phyloP scores from a whole-genome alignment of 257 asterid genomes.

The Solanum clarkiae region DNA sequence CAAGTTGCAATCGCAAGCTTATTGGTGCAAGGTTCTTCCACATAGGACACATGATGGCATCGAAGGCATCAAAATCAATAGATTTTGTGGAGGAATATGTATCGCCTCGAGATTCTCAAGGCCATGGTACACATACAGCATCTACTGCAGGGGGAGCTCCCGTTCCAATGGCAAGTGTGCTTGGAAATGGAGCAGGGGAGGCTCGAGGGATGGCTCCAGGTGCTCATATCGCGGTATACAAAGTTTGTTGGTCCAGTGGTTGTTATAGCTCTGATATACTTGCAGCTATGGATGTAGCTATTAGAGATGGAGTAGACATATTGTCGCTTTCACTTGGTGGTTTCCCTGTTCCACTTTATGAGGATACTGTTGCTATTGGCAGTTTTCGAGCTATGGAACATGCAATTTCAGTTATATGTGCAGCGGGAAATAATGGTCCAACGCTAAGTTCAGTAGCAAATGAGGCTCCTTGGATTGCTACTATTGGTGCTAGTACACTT shows the following conservation, averaged over 20 bases:
- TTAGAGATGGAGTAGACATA: slow-evolving; percentile 6
- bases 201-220: slow-evolving; percentile 7
- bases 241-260: slow-evolving; percentile 4
- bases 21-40: slow-evolving; percentile 80
- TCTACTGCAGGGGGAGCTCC: slow-evolving; percentile 42
- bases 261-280: slow-evolving; percentile 2
- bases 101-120: slow-evolving; percentile 44
- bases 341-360: neutral
- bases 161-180: neutral
- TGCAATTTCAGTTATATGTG: neutral
- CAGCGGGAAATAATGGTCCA: slow-evolving; percentile 7
- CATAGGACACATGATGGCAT: slow-evolving; percentile 67
- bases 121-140: slow-evolving; percentile 65
- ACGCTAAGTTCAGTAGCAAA: neutral
- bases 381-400: slow-evolving; percentile 2
- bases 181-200: neutral
- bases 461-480: slow-evolving; percentile 3
- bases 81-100: slow-evolving; percentile 1
- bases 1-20: slow-evolving; percentile 63
- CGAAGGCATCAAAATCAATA: slow-evolving; percentile 19
- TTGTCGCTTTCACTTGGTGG: slow-evolving; percentile 6
- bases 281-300: slow-evolving; percentile 4
- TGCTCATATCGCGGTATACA: slow-evolving; percentile 6
- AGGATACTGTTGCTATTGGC: slow-evolving; percentile 4
- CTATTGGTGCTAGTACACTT: slow-evolving; percentile 2